A percentile compares a stretch with the other conserved stretches of the same genome.
phyloP scores from a whole-genome alignment of 1,139 yeast genomes.

The Candida dubliniensis region DNA sequence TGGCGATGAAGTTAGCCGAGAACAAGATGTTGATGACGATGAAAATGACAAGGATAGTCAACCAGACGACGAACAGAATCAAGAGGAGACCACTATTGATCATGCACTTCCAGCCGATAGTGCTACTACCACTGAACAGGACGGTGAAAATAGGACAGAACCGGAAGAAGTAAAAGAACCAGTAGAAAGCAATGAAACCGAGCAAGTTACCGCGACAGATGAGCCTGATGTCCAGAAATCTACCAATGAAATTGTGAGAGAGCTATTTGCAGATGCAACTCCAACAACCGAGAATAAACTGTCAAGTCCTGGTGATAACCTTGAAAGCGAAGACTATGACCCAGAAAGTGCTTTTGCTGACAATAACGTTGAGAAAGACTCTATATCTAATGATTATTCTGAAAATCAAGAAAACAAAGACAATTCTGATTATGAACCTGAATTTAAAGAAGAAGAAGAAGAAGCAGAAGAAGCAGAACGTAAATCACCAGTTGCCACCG shows the following conservation, averaged over 20 bases:
- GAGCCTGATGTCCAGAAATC: conserved; percentile 20
- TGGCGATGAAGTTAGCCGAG: not conserved
- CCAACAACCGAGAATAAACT: conserved; percentile 3
- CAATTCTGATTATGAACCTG: conserved; percentile 9
- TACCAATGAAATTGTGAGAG: not conserved
- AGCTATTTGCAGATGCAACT: conserved; percentile 1
- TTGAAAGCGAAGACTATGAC: conserved; percentile 24
- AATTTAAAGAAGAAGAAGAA: not conserved
- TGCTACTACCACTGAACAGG: too few species aligned
- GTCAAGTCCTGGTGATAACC: not conserved
- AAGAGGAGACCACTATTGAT: not conserved
- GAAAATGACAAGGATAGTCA: not conserved
- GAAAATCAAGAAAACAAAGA: conserved; percentile 8
- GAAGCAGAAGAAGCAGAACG: not conserved
- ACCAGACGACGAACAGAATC: not conserved
- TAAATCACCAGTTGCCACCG: conserved; percentile 6
- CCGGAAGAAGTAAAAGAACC: conserved; percentile 6
- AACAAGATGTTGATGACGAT: not conserved
- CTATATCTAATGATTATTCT: conserved; percentile 14
- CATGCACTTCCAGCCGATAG: conserved; percentile 2
- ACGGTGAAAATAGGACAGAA: not conserved
- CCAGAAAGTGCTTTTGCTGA: conserved; percentile 19
- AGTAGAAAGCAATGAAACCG: conserved; percentile 2
- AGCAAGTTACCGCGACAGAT: conserved; percentile 20
- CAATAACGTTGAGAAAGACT: conserved; percentile 21